Evolutionary conservation across 2,329 filamentous ascomycete genomes (phyloP).

Genomic region (Didymella glomerata): DNA sequence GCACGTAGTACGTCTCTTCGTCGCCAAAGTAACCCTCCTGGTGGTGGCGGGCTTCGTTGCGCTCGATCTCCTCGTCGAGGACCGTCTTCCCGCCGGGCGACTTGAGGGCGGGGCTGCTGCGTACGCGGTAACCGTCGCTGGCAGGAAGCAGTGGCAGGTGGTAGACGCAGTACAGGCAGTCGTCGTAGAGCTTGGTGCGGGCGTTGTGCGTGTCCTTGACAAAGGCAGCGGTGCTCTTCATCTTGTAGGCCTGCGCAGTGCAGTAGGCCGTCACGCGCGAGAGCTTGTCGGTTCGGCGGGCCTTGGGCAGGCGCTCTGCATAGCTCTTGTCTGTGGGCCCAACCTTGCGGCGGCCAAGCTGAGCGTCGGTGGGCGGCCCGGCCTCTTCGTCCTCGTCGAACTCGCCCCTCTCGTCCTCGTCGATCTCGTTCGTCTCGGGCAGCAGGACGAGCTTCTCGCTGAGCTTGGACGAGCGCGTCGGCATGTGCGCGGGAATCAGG

Average conservation of each 20-base stretch:
- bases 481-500: conserved; percentile 69
- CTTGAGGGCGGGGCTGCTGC: conserved; percentile 90
- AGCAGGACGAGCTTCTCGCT: conserved; percentile 96
- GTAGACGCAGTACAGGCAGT: conserved; percentile 95
- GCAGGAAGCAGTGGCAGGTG: conserved; percentile 88
- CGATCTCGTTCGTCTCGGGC: conserved; percentile 74
- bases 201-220: conserved; percentile 86
- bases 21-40: conserved; percentile 91
- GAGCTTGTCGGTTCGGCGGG: conserved; percentile 84
- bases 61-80: conserved; percentile 93
- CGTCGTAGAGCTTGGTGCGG: conserved; percentile 95
- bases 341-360: conserved; percentile 67
- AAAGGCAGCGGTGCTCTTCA: conserved; percentile 87
- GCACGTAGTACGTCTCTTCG: conserved; percentile 64
- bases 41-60: conserved; percentile 87
- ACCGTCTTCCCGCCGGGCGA: conserved; percentile 92
- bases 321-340: conserved; percentile 82
- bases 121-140: conserved; percentile 83
- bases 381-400: conserved; percentile 59
- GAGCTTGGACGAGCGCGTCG: conserved; percentile 88
- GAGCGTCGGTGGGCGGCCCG: conserved; percentile 73
- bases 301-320: conserved; percentile 90
- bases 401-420: conserved; percentile 62
- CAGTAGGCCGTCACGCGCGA: conserved; percentile 94
- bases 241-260: conserved; percentile 91